These are phyloP conservation scores for Cryptococcus hybrid DNA, from an alignment of 1,284 basidiomycete species.

Conservation along the genomic window DNA sequence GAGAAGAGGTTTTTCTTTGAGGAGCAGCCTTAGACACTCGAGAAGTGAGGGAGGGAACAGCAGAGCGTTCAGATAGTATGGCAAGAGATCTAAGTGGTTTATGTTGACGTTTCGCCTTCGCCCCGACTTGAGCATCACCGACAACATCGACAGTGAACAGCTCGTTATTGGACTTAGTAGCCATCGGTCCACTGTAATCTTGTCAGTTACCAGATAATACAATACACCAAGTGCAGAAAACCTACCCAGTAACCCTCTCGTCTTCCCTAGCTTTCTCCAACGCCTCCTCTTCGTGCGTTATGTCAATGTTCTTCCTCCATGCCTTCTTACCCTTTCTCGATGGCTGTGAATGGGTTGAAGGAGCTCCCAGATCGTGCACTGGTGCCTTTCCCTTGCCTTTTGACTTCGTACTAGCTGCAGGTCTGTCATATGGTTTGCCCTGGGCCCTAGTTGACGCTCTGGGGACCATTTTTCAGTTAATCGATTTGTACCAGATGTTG, in stretches of 20 bases:
- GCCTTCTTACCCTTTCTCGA: slow-evolving; percentile 86
- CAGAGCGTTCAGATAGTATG: slow-evolving; percentile 78
- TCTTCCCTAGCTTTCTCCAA: slow-evolving; percentile 72
- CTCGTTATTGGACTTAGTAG: slow-evolving; percentile 59
- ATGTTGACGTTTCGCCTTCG: slow-evolving; percentile 37
- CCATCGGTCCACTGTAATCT: slow-evolving; percentile 21
- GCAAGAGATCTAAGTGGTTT: slow-evolving; percentile 70
- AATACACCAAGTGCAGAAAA: slow-evolving; percentile 7
- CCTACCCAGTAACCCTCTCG: slow-evolving; percentile 73
- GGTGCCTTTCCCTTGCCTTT: slow-evolving; percentile 22
- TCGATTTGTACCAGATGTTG: not conserved
- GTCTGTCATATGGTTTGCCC: slow-evolving; percentile 31
- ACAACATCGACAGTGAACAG: slow-evolving; percentile 75
- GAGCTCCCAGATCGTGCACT: slow-evolving; percentile 53
- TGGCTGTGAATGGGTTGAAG: slow-evolving; percentile 66
- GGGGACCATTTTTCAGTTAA: slow-evolving; percentile 9
- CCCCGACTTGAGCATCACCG: slow-evolving; percentile 62
- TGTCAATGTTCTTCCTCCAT: slow-evolving; percentile 89
- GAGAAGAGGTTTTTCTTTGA: slow-evolving; percentile 40
- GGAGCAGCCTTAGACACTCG: slow-evolving; percentile 43
- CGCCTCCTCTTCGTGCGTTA: slow-evolving; percentile 68
- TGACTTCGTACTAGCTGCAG: slow-evolving; percentile 10
- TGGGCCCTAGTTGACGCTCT: not conserved
- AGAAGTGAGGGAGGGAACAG: slow-evolving; percentile 75
- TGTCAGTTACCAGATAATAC: not conserved